A percentile compares a stretch with the other conserved stretches of the same genome.
phyloP scores from a whole-genome alignment of 164 flowering plant species.

The Nelumbo lutea region DNA sequence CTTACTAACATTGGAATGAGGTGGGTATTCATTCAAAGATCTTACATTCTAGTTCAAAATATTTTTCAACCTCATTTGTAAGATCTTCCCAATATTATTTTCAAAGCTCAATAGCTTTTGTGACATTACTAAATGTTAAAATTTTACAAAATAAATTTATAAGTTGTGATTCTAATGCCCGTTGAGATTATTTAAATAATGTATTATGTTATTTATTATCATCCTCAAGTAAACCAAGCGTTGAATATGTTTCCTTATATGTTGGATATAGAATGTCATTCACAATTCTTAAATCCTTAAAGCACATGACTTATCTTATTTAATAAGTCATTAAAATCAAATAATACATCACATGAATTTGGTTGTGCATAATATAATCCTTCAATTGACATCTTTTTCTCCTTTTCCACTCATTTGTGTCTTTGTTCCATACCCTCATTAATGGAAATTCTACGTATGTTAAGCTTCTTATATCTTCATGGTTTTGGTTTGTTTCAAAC shows the following conservation, averaged over 20 bases:
- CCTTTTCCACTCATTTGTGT: too few relatives aligned
- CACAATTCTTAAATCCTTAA: not conserved
- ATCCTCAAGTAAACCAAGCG: not conserved
- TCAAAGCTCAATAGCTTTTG: not conserved
- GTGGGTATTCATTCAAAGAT: too few relatives aligned
- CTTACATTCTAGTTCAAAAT: too few relatives aligned
- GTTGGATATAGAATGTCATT: not conserved
- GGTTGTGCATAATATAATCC: not conserved
- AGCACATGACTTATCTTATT: not conserved
- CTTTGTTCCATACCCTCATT: too few relatives aligned
- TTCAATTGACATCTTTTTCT: not conserved
- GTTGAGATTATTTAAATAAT: not conserved
- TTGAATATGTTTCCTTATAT: not conserved
- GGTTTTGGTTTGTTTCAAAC: too few relatives aligned
- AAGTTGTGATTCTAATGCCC: not conserved
- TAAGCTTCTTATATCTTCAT: not conserved
- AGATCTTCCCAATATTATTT: not conserved
- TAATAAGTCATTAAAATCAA: not conserved
- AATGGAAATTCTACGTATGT: too few relatives aligned
- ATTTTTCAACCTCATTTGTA: not conserved
- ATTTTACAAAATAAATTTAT: not conserved
- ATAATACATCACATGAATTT: not conserved
- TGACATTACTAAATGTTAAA: not conserved
- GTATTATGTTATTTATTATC: not conserved
- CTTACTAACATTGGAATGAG: too few relatives aligned